These are phyloP conservation scores for Nadsonia starkeyi-henricii DNA, from an alignment of 1,139 yeast species.

Conservation along the genomic window DNA sequence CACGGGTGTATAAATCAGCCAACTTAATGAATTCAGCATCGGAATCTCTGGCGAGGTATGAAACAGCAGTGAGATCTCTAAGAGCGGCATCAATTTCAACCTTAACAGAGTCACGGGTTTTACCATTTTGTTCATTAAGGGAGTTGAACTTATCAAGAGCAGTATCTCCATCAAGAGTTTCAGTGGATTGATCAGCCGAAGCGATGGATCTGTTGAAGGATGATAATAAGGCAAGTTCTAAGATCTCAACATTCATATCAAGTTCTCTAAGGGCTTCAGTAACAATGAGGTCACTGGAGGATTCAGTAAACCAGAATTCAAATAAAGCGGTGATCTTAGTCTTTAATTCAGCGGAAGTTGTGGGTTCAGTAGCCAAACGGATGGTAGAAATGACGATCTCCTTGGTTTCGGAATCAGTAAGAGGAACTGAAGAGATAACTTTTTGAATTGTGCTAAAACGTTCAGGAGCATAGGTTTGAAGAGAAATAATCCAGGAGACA, in stretches of 20 bases:
- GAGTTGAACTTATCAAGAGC: conserved; percentile 3
- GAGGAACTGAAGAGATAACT: conserved; percentile 15
- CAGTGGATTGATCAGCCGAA: background rate
- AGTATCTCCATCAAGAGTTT: conserved; percentile 1
- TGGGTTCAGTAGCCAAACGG: conserved; percentile 4
- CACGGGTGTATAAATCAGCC: conserved; percentile 27
- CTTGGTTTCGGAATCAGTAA: conserved; percentile 12
- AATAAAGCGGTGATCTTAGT: conserved; percentile 12
- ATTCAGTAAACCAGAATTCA: conserved; percentile 24
- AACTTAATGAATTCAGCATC: conserved; percentile 34
- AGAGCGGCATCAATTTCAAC: conserved; percentile 17
- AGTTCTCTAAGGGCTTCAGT: conserved; percentile 27
- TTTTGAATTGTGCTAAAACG: conserved; percentile 15
- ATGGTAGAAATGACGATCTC: conserved; percentile 9
- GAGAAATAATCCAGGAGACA: conserved; percentile 17
- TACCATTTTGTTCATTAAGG: conserved; percentile 12
- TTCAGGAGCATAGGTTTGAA: conserved; percentile 13
- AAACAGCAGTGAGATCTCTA: conserved; percentile 9
- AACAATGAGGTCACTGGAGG: conserved; percentile 29
- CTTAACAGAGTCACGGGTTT: conserved; percentile 15
- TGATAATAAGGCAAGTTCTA: conserved; percentile 58
- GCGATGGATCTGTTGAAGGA: conserved; percentile 26
- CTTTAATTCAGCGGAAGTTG: conserved; percentile 3
- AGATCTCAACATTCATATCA: conserved; percentile 33
- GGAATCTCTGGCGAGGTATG: conserved; percentile 30